Conservation (phyloP, 1,284 basidiomycete genomes). For the Tausonia pullulans region DNA sequence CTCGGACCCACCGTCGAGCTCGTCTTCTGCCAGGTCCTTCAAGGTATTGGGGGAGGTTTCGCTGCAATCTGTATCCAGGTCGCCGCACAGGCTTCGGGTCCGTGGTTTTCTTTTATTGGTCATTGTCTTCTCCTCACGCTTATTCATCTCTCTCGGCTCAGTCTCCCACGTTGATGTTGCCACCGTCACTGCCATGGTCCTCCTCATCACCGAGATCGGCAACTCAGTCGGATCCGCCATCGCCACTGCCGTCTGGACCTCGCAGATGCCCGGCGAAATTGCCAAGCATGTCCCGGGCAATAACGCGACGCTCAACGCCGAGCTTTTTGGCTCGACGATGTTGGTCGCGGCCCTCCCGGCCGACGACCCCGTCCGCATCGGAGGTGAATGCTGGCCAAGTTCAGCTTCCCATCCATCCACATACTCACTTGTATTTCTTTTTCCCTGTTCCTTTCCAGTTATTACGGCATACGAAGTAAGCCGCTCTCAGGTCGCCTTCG, state of each 20-base stretch:
- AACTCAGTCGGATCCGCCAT: constrained; percentile 41
- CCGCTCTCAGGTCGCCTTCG: neutral
- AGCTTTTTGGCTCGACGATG: constrained; percentile 44
- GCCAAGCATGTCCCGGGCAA: constrained; percentile 40
- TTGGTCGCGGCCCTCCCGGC: constrained; percentile 39
- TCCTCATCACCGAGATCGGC: constrained; percentile 49
- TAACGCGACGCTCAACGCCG: constrained; percentile 29
- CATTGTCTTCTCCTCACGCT: too few relatives aligned
- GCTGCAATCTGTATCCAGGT: constrained; percentile 59
- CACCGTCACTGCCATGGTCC: constrained; percentile 65
- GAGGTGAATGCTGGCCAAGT: constrained; percentile 26
- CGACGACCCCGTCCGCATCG: constrained; percentile 46
- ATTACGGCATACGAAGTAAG: neutral
- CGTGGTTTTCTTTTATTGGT: too few relatives aligned
- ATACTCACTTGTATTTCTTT: constrained; percentile 20
- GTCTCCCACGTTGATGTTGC: constrained; percentile 68
- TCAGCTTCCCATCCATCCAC: constrained; percentile 34
- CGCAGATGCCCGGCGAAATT: constrained; percentile 49
- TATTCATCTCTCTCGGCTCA: constrained; percentile 19
- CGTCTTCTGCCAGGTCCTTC: constrained; percentile 47
- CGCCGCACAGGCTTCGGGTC: constrained; percentile 52
- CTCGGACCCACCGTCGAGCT: constrained; percentile 43
- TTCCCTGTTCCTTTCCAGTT: neutral
- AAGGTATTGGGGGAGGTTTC: constrained; percentile 58
- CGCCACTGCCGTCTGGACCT: constrained; percentile 44